phyloP scores from a whole-genome alignment of 2,329 filamentous ascomycete genomes.

The Fusarium temperatum region DNA sequence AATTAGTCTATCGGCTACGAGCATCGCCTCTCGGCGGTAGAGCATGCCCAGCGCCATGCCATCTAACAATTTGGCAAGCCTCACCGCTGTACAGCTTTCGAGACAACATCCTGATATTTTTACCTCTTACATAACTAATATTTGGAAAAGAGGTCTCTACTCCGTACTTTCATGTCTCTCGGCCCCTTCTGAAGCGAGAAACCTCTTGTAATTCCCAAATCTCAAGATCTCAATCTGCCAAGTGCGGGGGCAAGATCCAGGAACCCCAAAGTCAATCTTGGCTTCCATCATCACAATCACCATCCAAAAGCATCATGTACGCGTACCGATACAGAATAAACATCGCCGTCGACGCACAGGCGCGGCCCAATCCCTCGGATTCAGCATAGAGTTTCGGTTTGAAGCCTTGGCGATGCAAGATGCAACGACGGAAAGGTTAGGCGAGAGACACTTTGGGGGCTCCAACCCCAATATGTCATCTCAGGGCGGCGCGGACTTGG shows the following conservation, averaged over 20 bases:
- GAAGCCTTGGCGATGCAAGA: background rate
- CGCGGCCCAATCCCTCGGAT: background rate
- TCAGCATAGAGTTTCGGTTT: background rate
- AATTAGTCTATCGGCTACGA: background rate
- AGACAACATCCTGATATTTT: fast-evolving
- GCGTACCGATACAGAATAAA: background rate
- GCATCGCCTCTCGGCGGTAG: background rate
- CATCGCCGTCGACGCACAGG: background rate
- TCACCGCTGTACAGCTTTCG: too few relatives aligned
- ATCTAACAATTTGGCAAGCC: too few relatives aligned
- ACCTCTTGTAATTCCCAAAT: fast-evolving
- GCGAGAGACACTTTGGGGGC: conserved; percentile 6
- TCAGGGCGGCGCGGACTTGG: background rate
- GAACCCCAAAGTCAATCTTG: background rate
- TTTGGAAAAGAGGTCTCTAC: too few relatives aligned
- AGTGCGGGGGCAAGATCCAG: background rate
- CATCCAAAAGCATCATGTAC: background rate
- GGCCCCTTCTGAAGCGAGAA: background rate
- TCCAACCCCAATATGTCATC: conserved; percentile 10
- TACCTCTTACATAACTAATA: too few relatives aligned
- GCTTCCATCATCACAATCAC: background rate
- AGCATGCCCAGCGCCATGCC: too few relatives aligned
- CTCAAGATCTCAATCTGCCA: background rate
- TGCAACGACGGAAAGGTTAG: background rate
- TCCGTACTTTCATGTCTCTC: background rate